Base-by-base conservation (phyloP, 768 basidiomycete species). In the Leccinum rimulosum region DNA sequence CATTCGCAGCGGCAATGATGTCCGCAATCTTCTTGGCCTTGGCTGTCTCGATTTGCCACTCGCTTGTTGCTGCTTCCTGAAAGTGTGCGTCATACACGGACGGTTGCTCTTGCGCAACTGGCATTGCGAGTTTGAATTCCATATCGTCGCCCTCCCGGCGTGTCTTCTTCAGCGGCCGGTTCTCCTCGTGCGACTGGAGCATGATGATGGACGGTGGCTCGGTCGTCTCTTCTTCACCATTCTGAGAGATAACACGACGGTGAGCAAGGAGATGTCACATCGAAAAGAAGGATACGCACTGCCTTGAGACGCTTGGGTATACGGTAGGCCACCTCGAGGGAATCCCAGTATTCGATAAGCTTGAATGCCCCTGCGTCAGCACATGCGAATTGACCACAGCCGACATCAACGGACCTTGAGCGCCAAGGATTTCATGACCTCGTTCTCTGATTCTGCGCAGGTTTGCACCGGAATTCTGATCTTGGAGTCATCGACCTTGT, bases 401-500 rank as follows among this genome's bases (percentile, higher is more conserved):
- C n/a, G 11, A 52, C 9, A 43, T 3, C 15, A 36, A 68, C 75
- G 52, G 54, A 92, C 92, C 75, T 84, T 80, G 62, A 85, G 78
- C 1, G 93, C 88, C 31, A 88, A 63, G 7, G 70, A 70, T 61
- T 82, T 84, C 53, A 91, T 74, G 8, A 65, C 72, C 54, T 84
- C 82, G 55, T 91, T 81, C 35, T 84, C 84, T 0, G 82, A 80
- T 33, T 80, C 75, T 2, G 79, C 66, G 50, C 86, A 83, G 3
- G 61, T 64, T 67, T 82, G 77, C 14, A 97, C 84, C 6, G 86
- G 83, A 17, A 82, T 74, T 57, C 84, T 83, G 54, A 95, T 84
- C 64, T 83, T 84, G 17, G 86, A 84, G 62, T 95, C 93, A 58
- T 95, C 91, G 30, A 98, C 86, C 74, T 98, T 98, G 77, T 97